Evolutionary conservation across 2,329 filamentous ascomycete genomes (phyloP), one percentile per base, ranked within the genome.

Genomic region (Fusarium sp.): DNA sequence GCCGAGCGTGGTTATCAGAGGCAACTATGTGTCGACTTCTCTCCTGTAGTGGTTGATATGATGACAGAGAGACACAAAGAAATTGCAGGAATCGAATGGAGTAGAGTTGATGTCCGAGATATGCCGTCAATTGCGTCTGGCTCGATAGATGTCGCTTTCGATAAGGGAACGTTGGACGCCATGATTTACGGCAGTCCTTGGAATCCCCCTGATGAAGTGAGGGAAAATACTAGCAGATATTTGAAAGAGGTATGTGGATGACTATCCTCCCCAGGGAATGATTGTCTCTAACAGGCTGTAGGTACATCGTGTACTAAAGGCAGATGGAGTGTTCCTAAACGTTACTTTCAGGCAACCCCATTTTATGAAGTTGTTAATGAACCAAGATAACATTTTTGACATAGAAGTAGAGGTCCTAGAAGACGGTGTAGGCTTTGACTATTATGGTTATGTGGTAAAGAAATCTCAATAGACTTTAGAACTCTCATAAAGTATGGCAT

Each of bases 261-360:
- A 10, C 17, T 14, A 17, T 14, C 17, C 3, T 0, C 6, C 9
- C 9, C 6, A 13, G 4, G 3, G 13, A 13, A 22, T 2, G 2
- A 35, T 24, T 2, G 8, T 3, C 8, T 24, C 32, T 63, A 18
- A 63, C 11, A 2, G 8, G 6, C 5, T 32, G 14, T 10, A 57
- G 51, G 59, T 63, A 5, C 26, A 58, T n/a, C 51, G 39, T n/a
- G 51, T 22, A n/a, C 9, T 63, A 20, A 63, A 39, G 8, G 32
- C 30, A 2, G 32, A 45, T 22, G 62, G 45, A 10, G 57, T 63
- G 4, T 53, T 63, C 1, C 32, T 63, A 15, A 32, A 38, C 11
- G 44, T 65, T n/a, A 65, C 57, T 4, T 65, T 65, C 22, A 51
- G 45, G 24, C 57, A 65, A 20, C 58, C 62, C 10, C 57, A 63